Base-by-base conservation (phyloP, 2,329 filamentous ascomycete genomes). In the Exophiala viscosa region DNA sequence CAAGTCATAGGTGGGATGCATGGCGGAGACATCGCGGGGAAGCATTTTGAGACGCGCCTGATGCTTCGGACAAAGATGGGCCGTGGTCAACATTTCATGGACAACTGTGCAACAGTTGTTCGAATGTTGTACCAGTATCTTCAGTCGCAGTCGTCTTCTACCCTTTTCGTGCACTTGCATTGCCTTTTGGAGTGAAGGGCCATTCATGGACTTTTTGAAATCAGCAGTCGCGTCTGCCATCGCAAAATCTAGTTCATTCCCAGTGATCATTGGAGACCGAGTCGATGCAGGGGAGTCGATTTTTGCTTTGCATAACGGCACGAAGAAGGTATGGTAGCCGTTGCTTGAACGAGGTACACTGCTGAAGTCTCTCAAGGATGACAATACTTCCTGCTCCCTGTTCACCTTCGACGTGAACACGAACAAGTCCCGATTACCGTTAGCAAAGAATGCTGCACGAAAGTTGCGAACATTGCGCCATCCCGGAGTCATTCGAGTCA, bases 141-240 rank as follows among this genome's bases (percentile, higher is more conserved):
- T 42, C 8, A 5, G 23, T 7, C 8, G 8, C 23, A 7, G 23
- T 36, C 7, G 34, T 36, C 34, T 36, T 36, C 10, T 15, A 5
- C 14, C 34, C 31, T 23, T 36, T 23, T 23, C 15, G 11, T 38
- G 3, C 40, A 15, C 10, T n/a, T 18, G 36, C 41, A 38, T 11
- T 48, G 39, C 44, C 18, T 7, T 15, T 13, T 36, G 28, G 14
- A 42, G 17, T 36, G 39, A 15, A 44, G 46, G 39, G 18, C 40
- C 49, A 40, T 56, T 50, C 62, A 99, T 99, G 93, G 91, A 99
- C 70, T 97, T 97, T 67, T 82, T 99, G 67, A 97, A 97, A 74
- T 97, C 91, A 57, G 93, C 93, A 47, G 90, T 97, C 68, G 92
- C 91, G 41, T 97, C 93, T 57, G 92, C 91, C 63, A 97, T 99